Percentiles rank a stretch among this genome's conserved stretches.
Conservation (phyloP, 2,329 filamentous ascomycete species). For the Sporothrix luriei region DNA sequence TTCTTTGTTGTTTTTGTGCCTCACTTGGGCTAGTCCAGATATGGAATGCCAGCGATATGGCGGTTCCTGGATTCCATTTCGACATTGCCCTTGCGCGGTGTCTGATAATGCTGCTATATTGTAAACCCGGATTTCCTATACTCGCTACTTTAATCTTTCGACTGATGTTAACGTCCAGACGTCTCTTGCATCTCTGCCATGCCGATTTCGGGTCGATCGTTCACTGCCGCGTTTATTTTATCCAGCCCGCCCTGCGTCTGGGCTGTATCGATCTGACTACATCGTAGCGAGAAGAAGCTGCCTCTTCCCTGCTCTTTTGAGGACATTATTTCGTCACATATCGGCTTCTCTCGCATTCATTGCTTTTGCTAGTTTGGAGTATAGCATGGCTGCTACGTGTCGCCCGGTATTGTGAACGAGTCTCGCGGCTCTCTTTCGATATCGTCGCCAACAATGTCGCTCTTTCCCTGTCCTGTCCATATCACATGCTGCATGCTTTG, state of each 20-base stretch:
- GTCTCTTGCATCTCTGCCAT: neutral
- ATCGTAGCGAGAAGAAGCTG: no score
- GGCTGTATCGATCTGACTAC: neutral
- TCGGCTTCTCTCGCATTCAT: no score
- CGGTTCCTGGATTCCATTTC: no score
- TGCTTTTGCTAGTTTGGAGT: neutral
- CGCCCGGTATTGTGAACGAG: conserved; percentile 2
- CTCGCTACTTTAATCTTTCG: neutral
- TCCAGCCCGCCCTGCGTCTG: neutral
- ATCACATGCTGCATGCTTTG: neutral
- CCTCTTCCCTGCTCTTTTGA: no score
- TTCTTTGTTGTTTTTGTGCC: no score
- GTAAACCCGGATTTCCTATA: no score
- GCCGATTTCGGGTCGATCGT: neutral
- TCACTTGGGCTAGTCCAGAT: no score
- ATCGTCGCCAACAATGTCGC: neutral
- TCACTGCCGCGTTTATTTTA: neutral
- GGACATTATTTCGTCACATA: no score
- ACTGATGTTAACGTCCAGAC: neutral
- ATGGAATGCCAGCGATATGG: no score
- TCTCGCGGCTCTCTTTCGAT: neutral
- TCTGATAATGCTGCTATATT: no score
- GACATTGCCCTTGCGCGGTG: no score
- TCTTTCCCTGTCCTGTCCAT: neutral
- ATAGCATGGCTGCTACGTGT: neutral